Base-by-base conservation (phyloP, 2,329 filamentous ascomycete species). In the Penicillium sp. region DNA sequence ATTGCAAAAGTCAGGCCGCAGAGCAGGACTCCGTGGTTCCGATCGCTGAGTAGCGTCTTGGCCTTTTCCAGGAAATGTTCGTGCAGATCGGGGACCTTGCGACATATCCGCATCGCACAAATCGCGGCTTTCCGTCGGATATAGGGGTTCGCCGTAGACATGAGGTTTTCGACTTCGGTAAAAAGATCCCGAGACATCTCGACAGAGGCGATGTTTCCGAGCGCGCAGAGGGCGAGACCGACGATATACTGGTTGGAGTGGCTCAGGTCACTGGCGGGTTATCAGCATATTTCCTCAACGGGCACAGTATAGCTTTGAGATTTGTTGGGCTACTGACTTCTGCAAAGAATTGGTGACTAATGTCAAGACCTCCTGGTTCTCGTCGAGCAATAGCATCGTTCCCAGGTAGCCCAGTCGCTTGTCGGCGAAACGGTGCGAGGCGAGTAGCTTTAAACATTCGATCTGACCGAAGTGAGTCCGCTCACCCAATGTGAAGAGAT, bases 211-310 rank as follows among this genome's bases (percentile, higher is more conserved):
- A 99, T 99, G 76, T 99, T 99, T 67, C 94, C 95, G 20, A 99
- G 86, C 0, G 96, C 97, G 76, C 94, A 97, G 35, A 99, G 87
- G 61, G 95, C 95, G 54, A 99, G 88, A 25, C 96, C 95, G 68
- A 98, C 95, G 63, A 99, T 92, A 77, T 99, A 99, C 79, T 99
- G 95, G 76, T 99, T 99, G 57, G 92, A 93, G 79, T 99, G 95
- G 70, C 93, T 92, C 58, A 99, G 84, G 73, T 98, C 95, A 83
- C 94, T 97, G 69, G 22, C 38, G 54, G 14, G 37, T 28, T 25
- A 69, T 83, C 62, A 83, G 78, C 65, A 59, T 22, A 17, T n/a
- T n/a, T 12, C 20, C 20, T 50, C 34, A 25, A 28, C 15, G 25
- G 35, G 17, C 17, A 49, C 5, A 20, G 12, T 28, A 34, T 53